Base-by-base conservation (phyloP, 352 stramenopile genomes). In the Pythium sukuiense region DNA sequence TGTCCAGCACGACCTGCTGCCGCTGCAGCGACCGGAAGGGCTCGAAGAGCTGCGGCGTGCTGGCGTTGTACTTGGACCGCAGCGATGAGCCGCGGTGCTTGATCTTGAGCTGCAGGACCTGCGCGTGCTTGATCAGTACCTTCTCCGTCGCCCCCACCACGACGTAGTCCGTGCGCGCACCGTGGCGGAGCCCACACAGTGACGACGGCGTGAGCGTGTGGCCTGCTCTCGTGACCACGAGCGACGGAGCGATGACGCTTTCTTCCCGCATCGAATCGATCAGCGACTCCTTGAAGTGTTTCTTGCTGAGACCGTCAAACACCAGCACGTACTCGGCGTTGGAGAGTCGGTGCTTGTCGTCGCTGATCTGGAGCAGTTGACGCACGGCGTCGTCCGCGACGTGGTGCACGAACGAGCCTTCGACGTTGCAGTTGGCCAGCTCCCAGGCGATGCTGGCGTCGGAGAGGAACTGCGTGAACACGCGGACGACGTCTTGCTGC, bases 221-320 rank as follows among this genome's bases (percentile, higher is more conserved):
- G 14, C 82, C 82, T 1, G 75, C 70, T 1, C 69, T 69, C 7
- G 73, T 83, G 14, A 85, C 76, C 1, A 82, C 62, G 3, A 91
- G 71, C 9, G 83, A 81, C 24, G 83, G 85, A 16, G 80, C 62
- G 13, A 75, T 54, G 2, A 82, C 76, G 59, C 81, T 91, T 57
- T 90, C 83, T 65, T 93, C 83, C 0, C 81, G 78, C 39, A 93
- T 69, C 8, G 85, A 83, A 55, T 93, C 85, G 39, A 89, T 76
- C 1, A 93, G 30, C 3, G 80, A 86, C 70, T 91, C 83, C 53
- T 91, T 91, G 67, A 93, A 93, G 18, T 80, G 63, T 20, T 73
- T 78, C 48, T 80, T 82, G n/a, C 55, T 65, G 33, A 79, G 43
- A 9, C 81, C 76, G 39, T 88, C 76, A 54, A 93, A 92, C n/a